Evolutionary conservation across 2,329 filamentous ascomycete species (phyloP), one percentile per base, ranked within the genome.

Genomic region (Aspergillus tanneri): DNA sequence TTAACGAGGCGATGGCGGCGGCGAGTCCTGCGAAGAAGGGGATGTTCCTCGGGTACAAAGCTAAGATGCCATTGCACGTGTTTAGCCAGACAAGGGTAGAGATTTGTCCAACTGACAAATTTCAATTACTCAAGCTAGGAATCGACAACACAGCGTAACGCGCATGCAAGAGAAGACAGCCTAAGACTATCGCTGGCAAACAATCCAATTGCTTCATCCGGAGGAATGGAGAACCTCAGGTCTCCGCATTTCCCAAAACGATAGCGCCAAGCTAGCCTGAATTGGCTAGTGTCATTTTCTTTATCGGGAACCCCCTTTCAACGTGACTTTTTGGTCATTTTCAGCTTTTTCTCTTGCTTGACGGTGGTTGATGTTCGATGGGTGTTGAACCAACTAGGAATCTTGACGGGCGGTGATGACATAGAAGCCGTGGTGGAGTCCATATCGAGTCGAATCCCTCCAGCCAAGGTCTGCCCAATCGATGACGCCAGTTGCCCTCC

Each of bases 401-500:
- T n/a, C n/a, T n/a, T 34, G 14, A 10, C 12, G 30, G 30, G 30
- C 10, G 19, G 12, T 34, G 30, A 34, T 34, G 30, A 34, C 30
- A 34, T 34, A 9, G 30, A 19, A 32, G 8, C 28, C 28, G 28
- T 32, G 28, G 28, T 32, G 28, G 28, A 32, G 18, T n/a, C 18
- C 35, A 19, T 14, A 23, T 22, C 10, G 34, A 19, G 18, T 25
- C 9, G 23, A 24, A 28, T 19, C 21, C 14, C 7, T 28, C 16
- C 36, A 35, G 45, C 41, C 47, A 49, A 50, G 51, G 47, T 43
- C 37, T 22, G 19, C 28, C 41, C 47, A 40, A 30, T 55, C 42
- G 46, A 56, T 58, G 55, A 56, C 53, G 55, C 53, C 54, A 56
- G 44, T 40, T 36, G 43, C 21, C 14, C 36, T 43, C 27, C 22